phyloP scores from a whole-genome alignment of 2,329 filamentous ascomycete genomes.

The Fonsecaea monophora region DNA sequence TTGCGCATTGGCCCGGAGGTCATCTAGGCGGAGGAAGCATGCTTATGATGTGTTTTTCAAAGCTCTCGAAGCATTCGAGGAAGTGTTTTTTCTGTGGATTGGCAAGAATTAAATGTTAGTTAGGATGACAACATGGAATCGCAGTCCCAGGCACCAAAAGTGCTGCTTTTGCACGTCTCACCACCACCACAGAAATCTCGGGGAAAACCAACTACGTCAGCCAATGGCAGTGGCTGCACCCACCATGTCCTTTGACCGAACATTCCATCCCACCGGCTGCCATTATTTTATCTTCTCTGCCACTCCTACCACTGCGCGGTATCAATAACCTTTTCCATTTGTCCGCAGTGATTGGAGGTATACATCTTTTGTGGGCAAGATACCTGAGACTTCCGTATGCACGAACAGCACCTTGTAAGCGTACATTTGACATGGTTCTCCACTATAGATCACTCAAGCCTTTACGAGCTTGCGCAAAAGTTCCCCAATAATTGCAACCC shows the following conservation, averaged over 20 bases:
- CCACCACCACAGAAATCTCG: slow-evolving; percentile 7
- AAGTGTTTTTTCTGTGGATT: background rate
- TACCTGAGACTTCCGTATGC: too few relatives aligned
- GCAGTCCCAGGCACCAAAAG: background rate
- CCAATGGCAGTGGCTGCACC: background rate
- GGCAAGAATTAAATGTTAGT: background rate
- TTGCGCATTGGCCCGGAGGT: slow-evolving; percentile 38
- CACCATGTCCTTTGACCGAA: background rate
- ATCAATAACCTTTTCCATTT: too few relatives aligned
- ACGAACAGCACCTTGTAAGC: too few relatives aligned
- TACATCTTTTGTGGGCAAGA: too few relatives aligned
- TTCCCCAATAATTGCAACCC: background rate
- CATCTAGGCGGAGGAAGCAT: slow-evolving; percentile 37
- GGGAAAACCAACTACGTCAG: slow-evolving; percentile 14
- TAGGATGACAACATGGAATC: background rate
- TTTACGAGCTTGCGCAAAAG: slow-evolving; percentile 14
- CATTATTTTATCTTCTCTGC: background rate
- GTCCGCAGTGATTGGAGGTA: too few relatives aligned
- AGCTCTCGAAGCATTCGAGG: background rate
- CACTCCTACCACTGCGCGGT: too few relatives aligned
- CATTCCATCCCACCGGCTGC: background rate
- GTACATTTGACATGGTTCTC: too few relatives aligned
- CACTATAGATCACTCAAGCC: slow-evolving; percentile 3
- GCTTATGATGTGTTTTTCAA: slow-evolving; percentile 13
- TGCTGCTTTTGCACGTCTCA: slow-evolving; percentile 6